Evolutionary conservation across 1,284 basidiomycete genomes (phyloP).

Genomic region (Ceratobasidium sp.): DNA sequence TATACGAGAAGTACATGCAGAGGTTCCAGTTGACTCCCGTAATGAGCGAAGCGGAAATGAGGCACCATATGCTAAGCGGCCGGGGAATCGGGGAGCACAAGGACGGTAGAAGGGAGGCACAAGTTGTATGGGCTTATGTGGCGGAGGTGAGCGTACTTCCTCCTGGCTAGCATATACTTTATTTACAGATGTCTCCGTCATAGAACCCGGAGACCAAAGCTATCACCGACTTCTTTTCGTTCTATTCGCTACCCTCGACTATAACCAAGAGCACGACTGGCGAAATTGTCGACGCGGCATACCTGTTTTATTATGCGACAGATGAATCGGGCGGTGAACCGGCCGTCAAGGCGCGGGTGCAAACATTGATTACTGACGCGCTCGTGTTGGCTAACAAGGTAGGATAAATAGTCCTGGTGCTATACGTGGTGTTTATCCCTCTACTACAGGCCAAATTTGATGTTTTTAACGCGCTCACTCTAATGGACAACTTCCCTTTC

Average conservation of each 20-base stretch:
- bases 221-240: conserved; percentile 96
- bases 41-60: conserved; percentile 79
- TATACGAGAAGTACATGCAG: conserved; percentile 82
- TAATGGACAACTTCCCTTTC: conserved; percentile 91
- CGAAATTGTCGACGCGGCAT: conserved; percentile 80
- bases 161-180: conserved; percentile 13
- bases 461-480: conserved; percentile 92
- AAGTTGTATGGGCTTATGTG: conserved; percentile 97
- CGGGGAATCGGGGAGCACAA: conserved; percentile 66
- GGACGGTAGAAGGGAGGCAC: conserved; percentile 65
- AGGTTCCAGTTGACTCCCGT: conserved; percentile 85
- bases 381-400: conserved; percentile 74
- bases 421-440: background rate
- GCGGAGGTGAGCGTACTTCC: conserved; percentile 72
- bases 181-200: conserved; percentile 1
- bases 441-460: conserved; percentile 76
- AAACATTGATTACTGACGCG: conserved; percentile 75
- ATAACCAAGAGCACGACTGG: conserved; percentile 72
- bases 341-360: conserved; percentile 74
- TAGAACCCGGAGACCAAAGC: conserved; percentile 80
- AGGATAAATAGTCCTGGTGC: conserved; percentile 38
- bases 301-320: conserved; percentile 90
- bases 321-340: conserved; percentile 64
- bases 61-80: conserved; percentile 88
- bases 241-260: conserved; percentile 94